Evolutionary conservation across 2,329 filamentous ascomycete genomes (phyloP), one percentile per base, ranked within the genome.

Genomic region (Metarhizium robertsii): DNA sequence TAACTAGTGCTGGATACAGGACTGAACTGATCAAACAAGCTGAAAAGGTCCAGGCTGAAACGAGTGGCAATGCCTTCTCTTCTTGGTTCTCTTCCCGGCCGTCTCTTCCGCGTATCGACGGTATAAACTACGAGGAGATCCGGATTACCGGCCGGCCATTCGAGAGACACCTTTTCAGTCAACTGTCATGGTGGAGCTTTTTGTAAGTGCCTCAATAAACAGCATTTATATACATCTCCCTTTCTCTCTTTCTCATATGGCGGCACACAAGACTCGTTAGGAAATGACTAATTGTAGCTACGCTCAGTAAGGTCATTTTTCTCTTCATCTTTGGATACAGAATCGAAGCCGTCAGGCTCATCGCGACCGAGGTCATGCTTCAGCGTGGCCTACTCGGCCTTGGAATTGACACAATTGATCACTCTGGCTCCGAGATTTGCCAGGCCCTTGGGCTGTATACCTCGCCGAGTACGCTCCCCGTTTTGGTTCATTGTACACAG

Each of bases 401-500:
- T 2, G 87, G 82, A 0, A 76, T 80, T 20, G 83, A 88, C 63
- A 89, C 85, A 0, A 69, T 95, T 4, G 83, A 88, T 61, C 77
- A 83, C 54, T 90, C 85, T 53, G 81, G 79, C 0, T 67, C 71
- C 1, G 86, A 89, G 64, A 78, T 90, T 18, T 76, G 75, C 29
- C 58, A 68, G 52, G 63, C 64, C 6, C 59, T 73, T 40, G 60
- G 59, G 8, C 56, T 71, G 1, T 71, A 69, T 53, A 60, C 66
- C 5, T 53, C 55, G 7, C 29, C 58, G 2, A 61, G 68, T 0
- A 76, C 75, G 16, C 83, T 84, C 59, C 90, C 90, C 0, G 69
- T 85, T 1, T 66, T 95, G 7, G 73, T 94, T 2, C 90, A 95
- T 69, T 96, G 91, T 69, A 94, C 90, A 0, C 90, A 95, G 64